phyloP scores from a whole-genome alignment of 306 rosid genomes.

The Senna siamea region DNA sequence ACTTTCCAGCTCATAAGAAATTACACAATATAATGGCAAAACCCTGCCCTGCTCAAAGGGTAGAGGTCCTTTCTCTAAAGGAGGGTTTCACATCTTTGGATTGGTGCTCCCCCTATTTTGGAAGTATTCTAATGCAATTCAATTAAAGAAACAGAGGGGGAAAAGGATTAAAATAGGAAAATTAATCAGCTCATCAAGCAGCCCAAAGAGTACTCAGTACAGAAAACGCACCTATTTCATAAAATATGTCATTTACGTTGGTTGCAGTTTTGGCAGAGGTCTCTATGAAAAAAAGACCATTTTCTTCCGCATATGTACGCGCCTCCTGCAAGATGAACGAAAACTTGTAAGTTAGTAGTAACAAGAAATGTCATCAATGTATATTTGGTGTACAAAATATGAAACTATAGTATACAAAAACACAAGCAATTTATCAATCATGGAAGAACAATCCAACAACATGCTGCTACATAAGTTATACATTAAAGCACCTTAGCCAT shows the following conservation, averaged over 20 bases:
- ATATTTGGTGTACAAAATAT: neutral
- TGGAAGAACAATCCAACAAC: neutral
- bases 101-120: neutral
- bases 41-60: neutral
- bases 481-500: conserved; percentile 14
- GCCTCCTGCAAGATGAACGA: conserved; percentile 42
- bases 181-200: neutral
- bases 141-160: neutral
- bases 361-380: neutral
- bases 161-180: neutral
- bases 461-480: neutral
- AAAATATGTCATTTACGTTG: conserved; percentile 48
- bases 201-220: neutral
- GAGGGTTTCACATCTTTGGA: neutral
- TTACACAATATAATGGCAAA: neutral
- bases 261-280: conserved; percentile 51
- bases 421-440: neutral
- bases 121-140: neutral
- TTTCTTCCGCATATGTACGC: conserved; percentile 43
- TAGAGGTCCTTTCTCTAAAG: neutral
- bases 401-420: neutral
- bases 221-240: conserved; percentile 45
- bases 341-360: conserved; percentile 29
- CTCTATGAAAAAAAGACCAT: conserved; percentile 48
- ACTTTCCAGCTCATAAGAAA: conserved; percentile 10